Conservation (phyloP, 2,329 filamentous ascomycete genomes). For the Pestalotiopsis sp. region DNA sequence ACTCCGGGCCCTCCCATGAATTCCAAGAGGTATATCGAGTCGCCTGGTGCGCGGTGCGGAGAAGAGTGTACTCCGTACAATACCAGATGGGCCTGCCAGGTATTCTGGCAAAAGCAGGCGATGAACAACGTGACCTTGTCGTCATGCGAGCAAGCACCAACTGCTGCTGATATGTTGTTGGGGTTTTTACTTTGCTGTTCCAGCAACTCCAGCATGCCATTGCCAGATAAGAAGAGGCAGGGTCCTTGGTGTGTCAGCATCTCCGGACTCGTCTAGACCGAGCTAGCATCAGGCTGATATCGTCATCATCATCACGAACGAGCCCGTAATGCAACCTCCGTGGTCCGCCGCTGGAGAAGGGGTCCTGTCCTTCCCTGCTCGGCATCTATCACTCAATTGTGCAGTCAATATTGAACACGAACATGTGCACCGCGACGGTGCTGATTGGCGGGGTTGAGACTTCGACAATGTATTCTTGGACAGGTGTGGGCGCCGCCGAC, state of each 20-base stretch:
- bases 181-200: neutral
- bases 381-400: neutral
- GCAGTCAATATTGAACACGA: neutral
- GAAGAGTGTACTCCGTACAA: neutral
- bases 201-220: neutral
- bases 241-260: neutral
- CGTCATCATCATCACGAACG: slow-evolving; percentile 1
- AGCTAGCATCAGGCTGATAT: neutral
- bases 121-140: slow-evolving; percentile 1
- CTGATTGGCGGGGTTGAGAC: neutral
- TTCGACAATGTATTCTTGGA: neutral
- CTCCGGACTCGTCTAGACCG: slow-evolving; percentile 1
- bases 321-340: neutral
- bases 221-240: neutral
- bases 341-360: neutral
- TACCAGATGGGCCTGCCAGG: neutral
- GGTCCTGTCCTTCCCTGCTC: neutral
- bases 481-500: neutral
- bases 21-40: neutral
- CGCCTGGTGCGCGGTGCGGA: neutral
- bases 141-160: slow-evolving; percentile 4
- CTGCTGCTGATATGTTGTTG: neutral
- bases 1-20: neutral
- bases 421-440: neutral
- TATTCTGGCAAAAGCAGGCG: neutral